Evolutionary conservation across 78 protist species (phyloP).

Genomic region (Dictyostelium intermedium): DNA sequence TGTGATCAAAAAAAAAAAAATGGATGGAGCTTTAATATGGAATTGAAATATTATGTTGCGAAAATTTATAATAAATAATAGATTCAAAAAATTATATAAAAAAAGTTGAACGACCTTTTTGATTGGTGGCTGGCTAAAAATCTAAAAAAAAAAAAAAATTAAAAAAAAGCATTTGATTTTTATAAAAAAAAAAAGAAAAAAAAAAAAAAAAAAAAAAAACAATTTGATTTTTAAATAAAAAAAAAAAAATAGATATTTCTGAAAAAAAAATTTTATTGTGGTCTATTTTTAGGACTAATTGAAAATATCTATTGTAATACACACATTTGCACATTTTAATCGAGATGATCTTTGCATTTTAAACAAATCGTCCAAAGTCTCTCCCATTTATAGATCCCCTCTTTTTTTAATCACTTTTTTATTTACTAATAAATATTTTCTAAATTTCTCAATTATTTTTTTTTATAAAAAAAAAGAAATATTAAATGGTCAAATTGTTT

Average conservation of each 20-base stretch:
- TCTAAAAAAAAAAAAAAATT: no score
- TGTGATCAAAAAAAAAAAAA: not conserved
- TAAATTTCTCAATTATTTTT: no score
- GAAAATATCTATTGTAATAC: not conserved
- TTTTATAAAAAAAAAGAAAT: no score
- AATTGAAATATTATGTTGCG: not conserved
- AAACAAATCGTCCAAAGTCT: not conserved
- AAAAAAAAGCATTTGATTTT: no score
- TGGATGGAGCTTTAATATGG: not conserved
- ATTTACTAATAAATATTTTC: no score
- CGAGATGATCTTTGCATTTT: not conserved
- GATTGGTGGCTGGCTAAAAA: not conserved
- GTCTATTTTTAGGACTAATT: not conserved
- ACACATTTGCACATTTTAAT: not conserved
- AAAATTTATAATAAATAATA: no score
- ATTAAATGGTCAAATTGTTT: no score
- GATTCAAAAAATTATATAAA: not conserved
- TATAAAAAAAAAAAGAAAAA: no score
- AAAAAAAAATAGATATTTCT: not conserved
- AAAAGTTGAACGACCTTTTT: not conserved
- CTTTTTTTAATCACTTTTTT: not conserved
- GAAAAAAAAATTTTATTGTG: no score
- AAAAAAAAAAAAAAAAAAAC: no score
- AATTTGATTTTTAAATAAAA: not conserved
- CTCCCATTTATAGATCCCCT: no score